Evolutionary conservation across 176 grass and related monocot genomes (phyloP).

Genomic region (Chloris gayana): DNA sequence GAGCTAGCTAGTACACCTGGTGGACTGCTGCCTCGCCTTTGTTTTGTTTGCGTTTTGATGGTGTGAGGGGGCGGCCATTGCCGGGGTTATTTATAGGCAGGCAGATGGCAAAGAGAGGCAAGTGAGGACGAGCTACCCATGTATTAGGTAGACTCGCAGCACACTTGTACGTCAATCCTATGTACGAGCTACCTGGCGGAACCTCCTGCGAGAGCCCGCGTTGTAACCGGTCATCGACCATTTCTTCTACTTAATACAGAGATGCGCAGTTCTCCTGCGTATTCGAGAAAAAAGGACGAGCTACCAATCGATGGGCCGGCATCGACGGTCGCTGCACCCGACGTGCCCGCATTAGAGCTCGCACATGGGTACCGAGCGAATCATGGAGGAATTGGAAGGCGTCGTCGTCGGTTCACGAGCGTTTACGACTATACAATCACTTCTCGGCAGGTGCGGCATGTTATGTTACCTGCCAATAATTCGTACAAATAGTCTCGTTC

Average conservation of each 20-base stretch:
- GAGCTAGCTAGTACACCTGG: not conserved
- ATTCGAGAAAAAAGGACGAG: slow-evolving; percentile 1
- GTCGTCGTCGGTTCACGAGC: slow-evolving; percentile 19
- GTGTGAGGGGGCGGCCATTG: slow-evolving; percentile 27
- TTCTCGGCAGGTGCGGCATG: slow-evolving; percentile 9
- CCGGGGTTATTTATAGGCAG: slow-evolving; percentile 49
- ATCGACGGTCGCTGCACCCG: slow-evolving; percentile 30
- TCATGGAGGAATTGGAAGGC: slow-evolving; percentile 24
- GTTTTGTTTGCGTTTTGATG: slow-evolving; percentile 36
- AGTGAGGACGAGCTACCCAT: slow-evolving; percentile 33
- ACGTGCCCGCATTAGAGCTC: slow-evolving; percentile 18
- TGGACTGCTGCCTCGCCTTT: not conserved
- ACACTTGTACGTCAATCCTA: no score
- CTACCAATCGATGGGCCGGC: slow-evolving; percentile 1
- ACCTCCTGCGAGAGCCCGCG: no score
- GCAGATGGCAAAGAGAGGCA: not conserved
- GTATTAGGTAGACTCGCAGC: no score
- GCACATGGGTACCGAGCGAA: slow-evolving; percentile 43
- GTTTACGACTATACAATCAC: not conserved
- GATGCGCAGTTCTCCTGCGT: no score
- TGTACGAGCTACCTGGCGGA: no score
- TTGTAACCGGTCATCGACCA: no score
- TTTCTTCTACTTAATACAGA: no score
- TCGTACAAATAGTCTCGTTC: not conserved
- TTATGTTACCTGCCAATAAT: slow-evolving; percentile 18